A percentile compares a stretch with the other conserved stretches of the same genome.
phyloP scores from a whole-genome alignment of 805 yeast species.

The Starmera quercuum region DNA sequence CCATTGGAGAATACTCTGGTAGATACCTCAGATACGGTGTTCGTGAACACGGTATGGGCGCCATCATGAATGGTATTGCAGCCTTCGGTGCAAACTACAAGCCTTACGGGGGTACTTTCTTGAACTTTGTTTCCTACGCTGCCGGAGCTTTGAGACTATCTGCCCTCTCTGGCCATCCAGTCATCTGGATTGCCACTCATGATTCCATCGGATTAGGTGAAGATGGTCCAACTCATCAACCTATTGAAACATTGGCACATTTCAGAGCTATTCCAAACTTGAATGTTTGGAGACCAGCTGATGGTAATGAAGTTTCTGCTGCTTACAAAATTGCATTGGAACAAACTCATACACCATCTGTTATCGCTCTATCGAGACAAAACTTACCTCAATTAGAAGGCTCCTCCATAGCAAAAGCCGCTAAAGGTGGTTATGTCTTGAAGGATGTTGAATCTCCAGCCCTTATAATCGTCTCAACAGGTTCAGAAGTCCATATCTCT shows the following conservation, averaged over 20 bases:
- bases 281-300: constrained; percentile 90
- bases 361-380: constrained; percentile 78
- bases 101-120: constrained; percentile 95
- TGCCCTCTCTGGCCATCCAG: constrained; percentile 77
- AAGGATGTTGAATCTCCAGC: constrained; percentile 54
- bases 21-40: constrained; percentile 97
- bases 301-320: constrained; percentile 83
- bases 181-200: constrained; percentile 84
- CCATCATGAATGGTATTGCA: constrained; percentile 93
- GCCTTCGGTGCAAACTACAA: constrained; percentile 84
- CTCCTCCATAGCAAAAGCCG: constrained; percentile 83
- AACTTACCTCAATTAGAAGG: constrained; percentile 91
- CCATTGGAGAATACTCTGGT: constrained; percentile 82
- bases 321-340: constrained; percentile 64
- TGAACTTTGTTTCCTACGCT: constrained; percentile 83
- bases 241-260: constrained; percentile 83
- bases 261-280: constrained; percentile 79
- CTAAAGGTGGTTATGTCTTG: constrained; percentile 90
- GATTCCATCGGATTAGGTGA: constrained; percentile 89
- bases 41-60: constrained; percentile 99
- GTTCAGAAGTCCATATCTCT: constrained; percentile 82
- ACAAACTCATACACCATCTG: constrained; percentile 58
- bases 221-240: constrained; percentile 93
- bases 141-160: constrained; percentile 84
- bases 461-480: constrained; percentile 78